Base-by-base conservation (phyloP, 352 stramenopile species). In the Elongisporangium undulatum region DNA sequence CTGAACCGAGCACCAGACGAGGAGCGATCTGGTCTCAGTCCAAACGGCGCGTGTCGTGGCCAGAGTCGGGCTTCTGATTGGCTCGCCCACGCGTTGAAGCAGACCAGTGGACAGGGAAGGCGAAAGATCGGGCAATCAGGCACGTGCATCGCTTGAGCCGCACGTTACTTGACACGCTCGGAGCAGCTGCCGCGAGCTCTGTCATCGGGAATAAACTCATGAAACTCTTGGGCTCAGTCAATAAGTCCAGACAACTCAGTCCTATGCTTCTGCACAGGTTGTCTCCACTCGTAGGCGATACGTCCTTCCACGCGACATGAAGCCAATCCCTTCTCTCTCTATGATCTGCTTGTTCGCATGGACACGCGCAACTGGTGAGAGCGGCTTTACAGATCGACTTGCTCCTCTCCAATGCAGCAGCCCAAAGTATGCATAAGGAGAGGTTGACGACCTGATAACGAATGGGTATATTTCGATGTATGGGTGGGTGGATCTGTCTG, bases 391-490 rank as follows among this genome's bases (percentile, higher is more conserved):
- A n/a, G n/a, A n/a, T n/a, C n/a, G n/a, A n/a, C n/a, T n/a, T 26
- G 23, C 23, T 26, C 23, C 23, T 2, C 2, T 26, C 23, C 2
- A 26, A 26, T 26, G 23, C 23, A 26, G 23, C 2, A 26, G 23
- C 23, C 5, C 9, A 4, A 12, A 17, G 1, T 45, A 45, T 45
- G 34, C 34, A 45, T 45, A 17, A 15, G 17, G 9, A 45, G 3
- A 45, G 34, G 34, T 45, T 4, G n/a, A n/a, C 4, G 34, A 45
- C 12, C 34, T 17, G 34, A 45, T 38, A 38, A 38, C 26, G 26
- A 38, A 19, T 56, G 52, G 1, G 26, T 41, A 16, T 56, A 41
- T 56, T 56, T 56, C 26, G 57, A 22, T 64, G n/a, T n/a, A n/a
- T n/a, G 23, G 23, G 23, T 26, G 24, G 63, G 13, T 48, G 51